Percentiles rank a stretch among this genome's conserved stretches.
Conservation (phyloP, 1,284 basidiomycete species). For the Mycena sp. region DNA sequence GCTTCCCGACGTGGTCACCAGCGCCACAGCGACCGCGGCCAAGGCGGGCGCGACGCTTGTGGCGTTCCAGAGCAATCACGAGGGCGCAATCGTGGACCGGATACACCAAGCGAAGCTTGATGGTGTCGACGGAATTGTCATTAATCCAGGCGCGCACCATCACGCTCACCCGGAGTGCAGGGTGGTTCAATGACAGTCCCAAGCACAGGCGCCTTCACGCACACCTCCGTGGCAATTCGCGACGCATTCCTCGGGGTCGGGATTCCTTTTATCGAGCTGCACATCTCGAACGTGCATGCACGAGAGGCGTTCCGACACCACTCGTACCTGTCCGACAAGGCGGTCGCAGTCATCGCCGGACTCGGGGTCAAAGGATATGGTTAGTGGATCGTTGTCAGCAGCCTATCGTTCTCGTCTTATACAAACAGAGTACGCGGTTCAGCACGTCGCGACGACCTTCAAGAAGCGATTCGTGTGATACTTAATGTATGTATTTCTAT, state of each 20-base stretch:
- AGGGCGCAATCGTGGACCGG: conserved; percentile 35
- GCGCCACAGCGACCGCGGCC: conserved; percentile 19
- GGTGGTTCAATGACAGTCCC: background rate
- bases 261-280: conserved; percentile 35
- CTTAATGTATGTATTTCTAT: no score
- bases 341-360: conserved; percentile 32
- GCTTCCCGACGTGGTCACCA: conserved; percentile 27
- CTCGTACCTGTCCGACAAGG: conserved; percentile 36
- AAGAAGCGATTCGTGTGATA: no score
- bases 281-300: conserved; percentile 35
- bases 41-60: conserved; percentile 25
- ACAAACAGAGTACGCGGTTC: conserved; percentile 22
- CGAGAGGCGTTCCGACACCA: conserved; percentile 34
- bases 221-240: conserved; percentile 34
- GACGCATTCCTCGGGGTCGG: conserved; percentile 33
- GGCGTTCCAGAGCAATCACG: conserved; percentile 37
- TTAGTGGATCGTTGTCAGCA: background rate
- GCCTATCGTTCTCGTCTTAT: no score
- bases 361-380: conserved; percentile 34
- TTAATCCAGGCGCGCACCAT: conserved; percentile 29
- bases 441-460: conserved; percentile 19
- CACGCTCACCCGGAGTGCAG: background rate
- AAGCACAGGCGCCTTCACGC: conserved; percentile 34
- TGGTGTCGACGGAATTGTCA: conserved; percentile 32
- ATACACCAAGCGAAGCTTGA: conserved; percentile 33